Evolutionary conservation across 2,329 filamentous ascomycete genomes (phyloP).

Genomic region (Ploettnerulaceae sp.): DNA sequence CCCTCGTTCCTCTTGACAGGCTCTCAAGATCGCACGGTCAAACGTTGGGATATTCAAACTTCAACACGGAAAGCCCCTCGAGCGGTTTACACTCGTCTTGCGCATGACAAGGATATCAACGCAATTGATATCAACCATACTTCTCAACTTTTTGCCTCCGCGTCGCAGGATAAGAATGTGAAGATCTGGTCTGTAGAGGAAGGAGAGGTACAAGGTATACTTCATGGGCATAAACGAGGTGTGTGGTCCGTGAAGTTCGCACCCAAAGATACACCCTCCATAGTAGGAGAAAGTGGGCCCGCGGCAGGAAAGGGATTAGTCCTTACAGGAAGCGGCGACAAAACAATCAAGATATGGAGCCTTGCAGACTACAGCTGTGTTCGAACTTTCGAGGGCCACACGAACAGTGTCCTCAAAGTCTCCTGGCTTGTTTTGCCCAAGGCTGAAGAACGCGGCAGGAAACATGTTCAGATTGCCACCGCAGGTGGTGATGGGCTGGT

Average conservation of each 20-base stretch:
- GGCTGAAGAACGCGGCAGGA: constrained; percentile 47
- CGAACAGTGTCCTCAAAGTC: constrained; percentile 91
- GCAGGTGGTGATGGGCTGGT: constrained; percentile 92
- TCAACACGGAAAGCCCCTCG: constrained; percentile 50
- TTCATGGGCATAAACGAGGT: constrained; percentile 87
- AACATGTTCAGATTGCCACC: constrained; percentile 69
- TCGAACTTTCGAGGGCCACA: constrained; percentile 92
- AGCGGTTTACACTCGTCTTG: constrained; percentile 83
- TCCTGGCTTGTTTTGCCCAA: constrained; percentile 67
- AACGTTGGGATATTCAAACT: constrained; percentile 76
- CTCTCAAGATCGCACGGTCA: constrained; percentile 92
- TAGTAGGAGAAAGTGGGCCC: constrained; percentile 66
- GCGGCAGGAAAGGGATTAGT: constrained; percentile 76
- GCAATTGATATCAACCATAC: constrained; percentile 76
- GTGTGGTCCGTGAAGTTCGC: constrained; percentile 95
- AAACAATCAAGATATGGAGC: constrained; percentile 94
- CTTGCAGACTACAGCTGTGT: constrained; percentile 88
- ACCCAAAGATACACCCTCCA: constrained; percentile 67
- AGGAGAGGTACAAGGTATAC: constrained; percentile 84
- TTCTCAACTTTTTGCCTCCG: constrained; percentile 83
- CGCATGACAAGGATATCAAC: constrained; percentile 98
- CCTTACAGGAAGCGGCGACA: constrained; percentile 89
- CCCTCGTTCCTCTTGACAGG: constrained; percentile 85
- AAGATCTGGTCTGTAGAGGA: constrained; percentile 94
- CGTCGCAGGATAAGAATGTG: constrained; percentile 92